Conservation (phyloP, 768 basidiomycete species). For the Lentinula sp. region DNA sequence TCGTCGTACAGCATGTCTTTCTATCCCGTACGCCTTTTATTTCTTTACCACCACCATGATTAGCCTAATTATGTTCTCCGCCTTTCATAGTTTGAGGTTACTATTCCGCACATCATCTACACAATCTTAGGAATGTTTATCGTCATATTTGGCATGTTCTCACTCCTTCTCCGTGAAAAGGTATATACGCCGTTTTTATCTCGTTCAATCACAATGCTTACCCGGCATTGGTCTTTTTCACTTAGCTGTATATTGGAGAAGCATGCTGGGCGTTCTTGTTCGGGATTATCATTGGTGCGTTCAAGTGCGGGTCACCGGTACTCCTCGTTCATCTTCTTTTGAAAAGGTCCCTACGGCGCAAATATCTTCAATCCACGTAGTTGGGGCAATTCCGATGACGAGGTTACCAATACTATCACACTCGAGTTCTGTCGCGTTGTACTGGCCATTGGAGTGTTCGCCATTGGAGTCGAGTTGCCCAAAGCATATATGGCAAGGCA, state of each 20-base stretch:
- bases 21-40: background rate
- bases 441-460: conserved; percentile 95
- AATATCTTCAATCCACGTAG: conserved; percentile 75
- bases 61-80: background rate
- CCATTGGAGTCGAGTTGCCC: conserved; percentile 95
- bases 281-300: conserved; percentile 80
- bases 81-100: conserved; percentile 35
- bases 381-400: conserved; percentile 53
- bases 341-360: conserved; percentile 73
- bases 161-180: conserved; percentile 83
- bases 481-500: conserved; percentile 87
- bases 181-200: conserved; percentile 26
- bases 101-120: conserved; percentile 56
- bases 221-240: background rate
- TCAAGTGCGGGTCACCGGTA: background rate
- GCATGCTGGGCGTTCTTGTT: conserved; percentile 94
- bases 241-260: conserved; percentile 87
- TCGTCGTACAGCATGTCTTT: conserved; percentile 3
- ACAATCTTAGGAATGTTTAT: conserved; percentile 64
- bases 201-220: background rate
- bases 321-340: conserved; percentile 5
- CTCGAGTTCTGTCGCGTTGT: conserved; percentile 90
- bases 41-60: background rate
- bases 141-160: conserved; percentile 90
- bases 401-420: conserved; percentile 66